These are phyloP conservation scores for Colletotrichum tamarilloi DNA, from an alignment of 2,329 filamentous ascomycete species.

Conservation along the genomic window DNA sequence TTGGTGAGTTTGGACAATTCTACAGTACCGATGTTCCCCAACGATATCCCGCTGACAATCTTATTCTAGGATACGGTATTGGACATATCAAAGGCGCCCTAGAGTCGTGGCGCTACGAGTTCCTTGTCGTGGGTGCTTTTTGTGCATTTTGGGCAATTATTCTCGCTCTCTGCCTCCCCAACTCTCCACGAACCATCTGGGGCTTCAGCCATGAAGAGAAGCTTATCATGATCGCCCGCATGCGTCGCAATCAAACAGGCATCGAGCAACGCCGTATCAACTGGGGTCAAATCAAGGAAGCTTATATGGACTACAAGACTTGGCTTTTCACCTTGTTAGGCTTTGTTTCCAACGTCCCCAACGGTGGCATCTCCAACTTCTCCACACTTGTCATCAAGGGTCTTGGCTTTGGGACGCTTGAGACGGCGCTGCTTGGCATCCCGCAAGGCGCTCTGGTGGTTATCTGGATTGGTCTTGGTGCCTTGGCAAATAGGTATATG, in stretches of 20 bases:
- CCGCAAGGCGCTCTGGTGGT: slow-evolving; percentile 51
- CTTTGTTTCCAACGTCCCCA: slow-evolving; percentile 63
- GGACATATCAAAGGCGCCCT: slow-evolving; percentile 68
- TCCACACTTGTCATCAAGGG: slow-evolving; percentile 69
- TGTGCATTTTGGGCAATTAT: slow-evolving; percentile 70
- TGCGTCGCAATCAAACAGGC: slow-evolving; percentile 68
- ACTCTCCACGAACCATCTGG: slow-evolving; percentile 65
- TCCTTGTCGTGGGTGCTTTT: slow-evolving; percentile 70
- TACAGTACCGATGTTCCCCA: too few relatives aligned
- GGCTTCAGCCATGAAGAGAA: slow-evolving; percentile 62
- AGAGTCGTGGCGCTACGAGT: slow-evolving; percentile 74
- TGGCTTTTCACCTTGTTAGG: slow-evolving; percentile 68
- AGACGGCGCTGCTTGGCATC: slow-evolving; percentile 51
- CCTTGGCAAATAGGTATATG: slow-evolving; percentile 50
- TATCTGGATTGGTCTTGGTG: slow-evolving; percentile 54
- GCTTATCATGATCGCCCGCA: slow-evolving; percentile 64
- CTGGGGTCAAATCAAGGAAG: slow-evolving; percentile 65
- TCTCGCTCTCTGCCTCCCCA: slow-evolving; percentile 67
- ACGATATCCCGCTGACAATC: too few relatives aligned
- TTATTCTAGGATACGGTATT: slow-evolving; percentile 61
- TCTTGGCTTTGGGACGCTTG: slow-evolving; percentile 60
- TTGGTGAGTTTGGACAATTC: slow-evolving; percentile 40
- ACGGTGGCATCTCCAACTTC: slow-evolving; percentile 71
- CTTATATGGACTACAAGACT: slow-evolving; percentile 67
- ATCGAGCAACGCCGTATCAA: slow-evolving; percentile 68